These are phyloP conservation scores for Cutaneotrichosporon sp. DNA, from an alignment of 1,284 basidiomycete species.

Conservation along the genomic window DNA sequence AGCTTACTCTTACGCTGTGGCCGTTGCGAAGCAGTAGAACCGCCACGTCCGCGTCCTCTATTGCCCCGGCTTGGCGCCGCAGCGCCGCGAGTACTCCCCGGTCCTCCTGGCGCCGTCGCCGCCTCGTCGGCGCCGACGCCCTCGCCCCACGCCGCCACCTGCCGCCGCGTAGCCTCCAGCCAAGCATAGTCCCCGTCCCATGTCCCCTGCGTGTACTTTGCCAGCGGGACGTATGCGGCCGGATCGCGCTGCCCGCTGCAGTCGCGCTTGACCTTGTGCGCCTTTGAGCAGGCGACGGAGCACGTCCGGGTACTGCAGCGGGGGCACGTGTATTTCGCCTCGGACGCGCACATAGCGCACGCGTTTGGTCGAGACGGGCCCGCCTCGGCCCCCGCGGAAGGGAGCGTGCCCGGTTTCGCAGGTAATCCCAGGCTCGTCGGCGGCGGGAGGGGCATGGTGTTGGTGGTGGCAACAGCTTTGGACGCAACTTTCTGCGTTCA, in stretches of 20 bases:
- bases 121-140: slow-evolving; percentile 54
- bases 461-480: not conserved
- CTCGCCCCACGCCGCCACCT: slow-evolving; percentile 63
- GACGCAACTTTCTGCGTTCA: not conserved
- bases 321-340: slow-evolving; percentile 72
- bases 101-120: slow-evolving; percentile 25
- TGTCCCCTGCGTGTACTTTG: slow-evolving; percentile 68
- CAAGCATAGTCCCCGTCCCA: slow-evolving; percentile 81
- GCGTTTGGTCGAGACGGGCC: not conserved
- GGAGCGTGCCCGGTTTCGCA: not conserved
- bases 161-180: slow-evolving; percentile 70
- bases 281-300: slow-evolving; percentile 63
- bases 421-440: not conserved
- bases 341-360: slow-evolving; percentile 24
- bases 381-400: not conserved
- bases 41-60: slow-evolving; percentile 11
- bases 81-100: slow-evolving; percentile 51
- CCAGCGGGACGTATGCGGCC: slow-evolving; percentile 68
- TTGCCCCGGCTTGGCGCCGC: slow-evolving; percentile 46
- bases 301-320: slow-evolving; percentile 66
- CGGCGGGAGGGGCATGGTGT: slow-evolving; percentile 5
- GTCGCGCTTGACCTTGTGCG: slow-evolving; percentile 61
- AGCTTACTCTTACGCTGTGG: slow-evolving; percentile 50
- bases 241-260: slow-evolving; percentile 72
- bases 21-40: not conserved